Conservation (phyloP, 495 filamentous ascomycete genomes). For the Lepraria neglecta region DNA sequence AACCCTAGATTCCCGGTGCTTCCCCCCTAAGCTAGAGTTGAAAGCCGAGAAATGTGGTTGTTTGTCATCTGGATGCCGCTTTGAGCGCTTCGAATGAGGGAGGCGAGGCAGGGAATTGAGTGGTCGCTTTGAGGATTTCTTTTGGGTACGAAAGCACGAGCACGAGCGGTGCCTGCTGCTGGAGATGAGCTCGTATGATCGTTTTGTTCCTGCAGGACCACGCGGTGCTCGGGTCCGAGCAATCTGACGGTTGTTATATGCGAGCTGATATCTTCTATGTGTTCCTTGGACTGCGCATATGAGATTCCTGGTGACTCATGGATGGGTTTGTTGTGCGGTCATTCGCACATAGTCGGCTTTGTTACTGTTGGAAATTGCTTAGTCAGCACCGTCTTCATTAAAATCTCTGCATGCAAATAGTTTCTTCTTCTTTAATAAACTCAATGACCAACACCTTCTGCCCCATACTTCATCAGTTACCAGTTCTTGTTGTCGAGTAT, state of each 20-base stretch:
- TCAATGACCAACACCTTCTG: no score
- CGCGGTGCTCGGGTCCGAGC: background rate
- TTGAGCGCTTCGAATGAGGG: background rate
- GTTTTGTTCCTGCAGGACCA: background rate
- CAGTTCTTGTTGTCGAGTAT: no score
- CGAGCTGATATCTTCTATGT: background rate
- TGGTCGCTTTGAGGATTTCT: background rate
- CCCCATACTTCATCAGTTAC: no score
- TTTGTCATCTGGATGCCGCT: background rate
- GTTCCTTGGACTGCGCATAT: background rate
- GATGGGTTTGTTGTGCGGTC: background rate
- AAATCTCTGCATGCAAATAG: no score
- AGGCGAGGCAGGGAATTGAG: background rate
- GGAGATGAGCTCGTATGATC: no score
- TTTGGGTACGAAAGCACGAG: conserved; percentile 1
- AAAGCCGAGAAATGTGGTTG: background rate
- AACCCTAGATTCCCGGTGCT: background rate
- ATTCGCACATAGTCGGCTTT: no score
- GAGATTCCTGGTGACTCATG: background rate
- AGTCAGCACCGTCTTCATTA: no score
- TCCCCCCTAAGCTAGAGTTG: background rate
- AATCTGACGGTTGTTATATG: background rate
- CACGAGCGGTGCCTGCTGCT: background rate
- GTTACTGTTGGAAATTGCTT: no score
- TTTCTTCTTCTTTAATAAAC: no score